Evolutionary conservation across 768 basidiomycete species (phyloP), one percentile per base, ranked within the genome.

Genomic region (Boletus sensibilis): DNA sequence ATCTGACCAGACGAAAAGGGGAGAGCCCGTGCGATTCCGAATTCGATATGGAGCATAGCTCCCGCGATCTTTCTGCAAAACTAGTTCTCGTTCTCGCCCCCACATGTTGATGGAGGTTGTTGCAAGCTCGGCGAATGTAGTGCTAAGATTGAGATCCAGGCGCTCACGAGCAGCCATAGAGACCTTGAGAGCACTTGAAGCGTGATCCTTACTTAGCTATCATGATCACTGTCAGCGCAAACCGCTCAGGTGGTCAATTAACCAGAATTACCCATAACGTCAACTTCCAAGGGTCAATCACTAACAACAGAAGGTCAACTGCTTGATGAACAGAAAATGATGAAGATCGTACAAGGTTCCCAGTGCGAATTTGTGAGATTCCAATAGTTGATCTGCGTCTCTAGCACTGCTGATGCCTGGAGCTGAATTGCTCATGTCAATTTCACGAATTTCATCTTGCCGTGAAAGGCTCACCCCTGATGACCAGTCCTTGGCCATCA

Each of bases 281-380:
- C 62, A 97, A 89, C 18, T 86, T 88, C 95, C 96, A 99, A 3
- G 97, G 97, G 68, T 99, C 97, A 59, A 96, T 92, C 52, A 99
- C 89, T 92, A 45, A 39, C 13, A 16, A 25, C 0, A 21, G 16
- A 52, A 51, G 33, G 25, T 72, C 52, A 74, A 38, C 18, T 29
- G 4, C 6, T 10, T 45, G 31, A 47, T 45, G 29, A 40, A 20
- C 5, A n/a, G 29, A 43, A 43, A 34, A 48, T 9, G 35, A 61
- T 40, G 53, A 13, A 1, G 74, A 47, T 38, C 86, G 60, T 67
- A 90, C 90, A 70, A 31, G 97, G 96, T 72, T 98, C 97, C 94
- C 97, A 99, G 66, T 98, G 94, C 46, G 97, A 98, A 68, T 97
- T 98, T 23, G 88, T 87, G 48, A 98, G 73, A 71, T 99, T 99